A percentile compares a stretch with the other conserved stretches of the same genome.
These are phyloP conservation scores for Boletus patriciae DNA, from an alignment of 768 basidiomycete genomes.

Conservation along the genomic window DNA sequence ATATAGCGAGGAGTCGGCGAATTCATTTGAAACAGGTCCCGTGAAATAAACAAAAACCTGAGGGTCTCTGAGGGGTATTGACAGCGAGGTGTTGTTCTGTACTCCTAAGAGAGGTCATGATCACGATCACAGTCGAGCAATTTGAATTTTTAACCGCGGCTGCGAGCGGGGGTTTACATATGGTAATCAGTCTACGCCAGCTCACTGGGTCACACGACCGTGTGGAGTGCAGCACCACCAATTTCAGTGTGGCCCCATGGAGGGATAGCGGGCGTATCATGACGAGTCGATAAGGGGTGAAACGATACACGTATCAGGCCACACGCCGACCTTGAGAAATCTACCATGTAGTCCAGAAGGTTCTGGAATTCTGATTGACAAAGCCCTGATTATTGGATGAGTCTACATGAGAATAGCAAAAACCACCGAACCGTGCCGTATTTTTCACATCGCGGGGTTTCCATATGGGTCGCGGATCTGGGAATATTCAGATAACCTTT, in stretches of 20 bases:
- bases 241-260: neutral
- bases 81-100: neutral
- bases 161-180: neutral
- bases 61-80: no score
- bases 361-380: neutral
- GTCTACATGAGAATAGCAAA: neutral
- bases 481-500: conserved; percentile 23
- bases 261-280: neutral
- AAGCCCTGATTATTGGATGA: no score
- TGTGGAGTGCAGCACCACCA: neutral
- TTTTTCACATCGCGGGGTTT: conserved; percentile 6
- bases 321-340: neutral
- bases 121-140: neutral
- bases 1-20: no score
- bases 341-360: neutral
- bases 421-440: neutral
- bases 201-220: neutral
- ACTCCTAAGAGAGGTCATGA: neutral
- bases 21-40: no score
- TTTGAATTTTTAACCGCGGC: conserved; percentile 8
- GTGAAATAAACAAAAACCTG: neutral
- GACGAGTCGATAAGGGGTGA: neutral
- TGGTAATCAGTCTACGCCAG: conserved; percentile 9
- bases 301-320: neutral
- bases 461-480: conserved; percentile 20